Evolutionary conservation across 495 filamentous ascomycete genomes (phyloP).

Genomic region (Penicillium pancosmium): DNA sequence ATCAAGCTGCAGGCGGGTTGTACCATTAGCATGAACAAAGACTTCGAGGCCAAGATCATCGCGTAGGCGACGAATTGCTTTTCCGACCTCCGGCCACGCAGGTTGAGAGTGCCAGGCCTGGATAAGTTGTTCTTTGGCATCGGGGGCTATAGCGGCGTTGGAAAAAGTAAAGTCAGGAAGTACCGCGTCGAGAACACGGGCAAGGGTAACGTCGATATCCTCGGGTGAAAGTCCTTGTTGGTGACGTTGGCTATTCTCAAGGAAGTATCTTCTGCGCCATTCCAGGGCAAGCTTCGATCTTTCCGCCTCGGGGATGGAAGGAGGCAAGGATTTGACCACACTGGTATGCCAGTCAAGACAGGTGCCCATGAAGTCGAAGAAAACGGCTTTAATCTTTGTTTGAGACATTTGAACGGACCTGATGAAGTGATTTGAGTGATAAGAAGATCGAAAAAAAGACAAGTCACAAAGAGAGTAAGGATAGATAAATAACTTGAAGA

Average conservation of each 20-base stretch:
- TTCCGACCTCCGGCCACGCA: conserved; percentile 50
- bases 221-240: conserved; percentile 37
- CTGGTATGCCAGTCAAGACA: conserved; percentile 46
- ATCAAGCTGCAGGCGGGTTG: conserved; percentile 57
- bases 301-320: conserved; percentile 14
- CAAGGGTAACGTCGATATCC: conserved; percentile 53
- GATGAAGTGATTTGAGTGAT: too few relatives aligned
- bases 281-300: conserved; percentile 47
- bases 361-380: conserved; percentile 50
- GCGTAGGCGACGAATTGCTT: conserved; percentile 32
- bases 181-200: conserved; percentile 36
- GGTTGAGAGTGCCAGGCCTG: conserved; percentile 48
- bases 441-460: background rate
- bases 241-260: conserved; percentile 42
- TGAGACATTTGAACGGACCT: background rate
- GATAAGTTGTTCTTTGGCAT: conserved; percentile 22
- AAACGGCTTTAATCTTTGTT: conserved; percentile 37
- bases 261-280: conserved; percentile 53
- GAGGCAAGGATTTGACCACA: conserved; percentile 26
- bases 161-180: conserved; percentile 25
- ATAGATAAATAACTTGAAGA: background rate
- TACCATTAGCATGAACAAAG: conserved; percentile 58
- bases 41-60: conserved; percentile 31
- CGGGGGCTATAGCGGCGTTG: conserved; percentile 27
- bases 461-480: background rate